These are phyloP conservation scores for Colletotrichum coccodes DNA, from an alignment of 2,329 filamentous ascomycete species.

Conservation along the genomic window DNA sequence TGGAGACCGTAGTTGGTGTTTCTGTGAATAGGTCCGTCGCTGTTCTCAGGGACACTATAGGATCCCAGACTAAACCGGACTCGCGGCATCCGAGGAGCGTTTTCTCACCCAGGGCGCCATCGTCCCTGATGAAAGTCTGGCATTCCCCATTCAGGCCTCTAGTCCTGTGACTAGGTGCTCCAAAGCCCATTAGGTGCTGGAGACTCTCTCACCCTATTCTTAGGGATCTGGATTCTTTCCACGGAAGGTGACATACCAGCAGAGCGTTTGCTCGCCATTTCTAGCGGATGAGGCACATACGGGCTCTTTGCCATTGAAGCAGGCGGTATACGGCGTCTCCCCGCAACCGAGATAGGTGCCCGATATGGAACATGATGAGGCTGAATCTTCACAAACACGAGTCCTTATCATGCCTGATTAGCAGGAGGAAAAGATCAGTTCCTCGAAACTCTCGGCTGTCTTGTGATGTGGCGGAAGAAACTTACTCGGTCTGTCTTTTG, in stretches of 20 bases:
- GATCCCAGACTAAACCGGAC: background rate
- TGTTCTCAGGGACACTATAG: conserved; percentile 3
- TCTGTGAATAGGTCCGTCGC: background rate
- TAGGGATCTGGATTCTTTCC: too few species aligned
- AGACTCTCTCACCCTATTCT: background rate
- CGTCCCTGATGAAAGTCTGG: conserved; percentile 13
- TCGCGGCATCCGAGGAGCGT: conserved; percentile 21
- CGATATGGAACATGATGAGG: background rate
- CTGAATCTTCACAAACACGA: background rate
- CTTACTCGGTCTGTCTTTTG: background rate
- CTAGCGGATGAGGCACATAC: background rate
- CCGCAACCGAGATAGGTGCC: conserved; percentile 10
- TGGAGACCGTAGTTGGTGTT: background rate
- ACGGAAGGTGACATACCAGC: conserved; percentile 2
- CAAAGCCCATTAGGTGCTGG: background rate
- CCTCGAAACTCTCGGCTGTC: too few species aligned
- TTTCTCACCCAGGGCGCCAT: conserved; percentile 2
- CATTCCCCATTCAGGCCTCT: background rate
- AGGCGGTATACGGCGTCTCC: background rate
- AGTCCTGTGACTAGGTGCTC: background rate
- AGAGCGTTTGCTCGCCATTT: conserved; percentile 5
- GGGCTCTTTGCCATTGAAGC: background rate
- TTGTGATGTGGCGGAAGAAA: too few species aligned
- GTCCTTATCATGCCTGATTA: background rate
- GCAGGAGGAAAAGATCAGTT: background rate